Evolutionary conservation across 805 yeast genomes (phyloP).

Genomic region (Suhomyces sp.): DNA sequence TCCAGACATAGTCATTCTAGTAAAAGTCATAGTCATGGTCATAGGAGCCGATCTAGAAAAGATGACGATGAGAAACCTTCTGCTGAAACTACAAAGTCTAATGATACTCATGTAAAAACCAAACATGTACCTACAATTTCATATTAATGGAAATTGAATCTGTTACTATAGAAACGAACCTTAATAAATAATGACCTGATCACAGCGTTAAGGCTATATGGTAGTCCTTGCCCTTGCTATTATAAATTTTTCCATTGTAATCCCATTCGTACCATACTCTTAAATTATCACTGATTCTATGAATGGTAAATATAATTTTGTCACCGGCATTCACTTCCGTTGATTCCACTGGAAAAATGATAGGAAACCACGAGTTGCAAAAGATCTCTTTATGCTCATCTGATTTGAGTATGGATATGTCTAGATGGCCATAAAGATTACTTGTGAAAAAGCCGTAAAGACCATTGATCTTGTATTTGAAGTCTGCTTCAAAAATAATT

Average conservation of each 20-base stretch:
- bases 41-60: too few relatives aligned
- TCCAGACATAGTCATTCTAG: too few relatives aligned
- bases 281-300: slow-evolving; percentile 7
- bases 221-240: slow-evolving; percentile 16
- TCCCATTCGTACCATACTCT: slow-evolving; percentile 29
- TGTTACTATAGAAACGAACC: too few relatives aligned
- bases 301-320: slow-evolving; percentile 12
- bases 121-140: too few relatives aligned
- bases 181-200: too few relatives aligned
- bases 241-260: slow-evolving; percentile 19
- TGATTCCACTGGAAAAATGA: slow-evolving; percentile 30
- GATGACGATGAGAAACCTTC: too few relatives aligned
- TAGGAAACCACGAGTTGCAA: slow-evolving; percentile 41
- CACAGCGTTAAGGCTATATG: too few relatives aligned
- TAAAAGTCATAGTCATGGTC: too few relatives aligned
- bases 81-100: too few relatives aligned
- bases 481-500: slow-evolving; percentile 45
- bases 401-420: slow-evolving; percentile 42
- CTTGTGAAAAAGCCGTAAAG: slow-evolving; percentile 76
- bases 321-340: slow-evolving; percentile 10
- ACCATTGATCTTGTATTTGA: slow-evolving; percentile 60
- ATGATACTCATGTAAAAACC: too few relatives aligned
- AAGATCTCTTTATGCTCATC: slow-evolving; percentile 13
- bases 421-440: slow-evolving; percentile 57
- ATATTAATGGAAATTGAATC: too few relatives aligned